Evolutionary conservation across 2,329 filamentous ascomycete species (phyloP), one percentile per base, ranked within the genome.

Genomic region (Apiospora malaysiana): DNA sequence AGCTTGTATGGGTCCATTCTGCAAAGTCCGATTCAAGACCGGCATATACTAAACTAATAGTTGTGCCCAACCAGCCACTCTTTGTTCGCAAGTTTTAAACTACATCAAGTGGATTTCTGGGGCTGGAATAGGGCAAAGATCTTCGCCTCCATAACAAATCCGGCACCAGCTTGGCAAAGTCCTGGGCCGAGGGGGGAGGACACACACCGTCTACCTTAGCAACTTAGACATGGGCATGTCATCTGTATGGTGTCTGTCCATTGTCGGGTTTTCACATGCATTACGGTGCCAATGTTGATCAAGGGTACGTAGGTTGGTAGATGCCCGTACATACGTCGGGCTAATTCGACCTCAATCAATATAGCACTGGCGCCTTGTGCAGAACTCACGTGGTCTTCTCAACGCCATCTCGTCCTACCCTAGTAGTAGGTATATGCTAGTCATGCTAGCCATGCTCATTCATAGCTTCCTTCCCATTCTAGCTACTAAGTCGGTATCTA

Each of bases 111-210:
- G 32, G 32, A 23, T 59, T 18, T 3, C 18, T 5, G 56, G 27
- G 32, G 32, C 32, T 5, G 27, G 32, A 40, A 63, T 12, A 23
- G 32, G 32, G 27, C 56, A 63, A 40, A 63, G 56, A 63, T 40
- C 56, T 14, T n/a, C 56, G 32, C 56, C 56, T 63, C 56, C 56
- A 40, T 63, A 63, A n/a, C 40, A 9, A 63, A 40, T 40, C 27
- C 21, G 40, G 32, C 56, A 63, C 23, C 27, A 63, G 56, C 18
- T 32, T 40, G 32, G 56, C 18, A 63, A 14, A 63, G 56, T 23
- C n/a, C 56, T 21, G 32, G 56, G 21, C 8, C 0, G n/a, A n/a
- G n/a, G n/a, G n/a, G n/a, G n/a, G 18, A 63, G 9, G 56, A 63
- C 32, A 27, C 27, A 21, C 56, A 14, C 56, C 27, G 56, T n/a